phyloP scores from a whole-genome alignment of 805 yeast genomes.

The Starmerella sp. region DNA sequence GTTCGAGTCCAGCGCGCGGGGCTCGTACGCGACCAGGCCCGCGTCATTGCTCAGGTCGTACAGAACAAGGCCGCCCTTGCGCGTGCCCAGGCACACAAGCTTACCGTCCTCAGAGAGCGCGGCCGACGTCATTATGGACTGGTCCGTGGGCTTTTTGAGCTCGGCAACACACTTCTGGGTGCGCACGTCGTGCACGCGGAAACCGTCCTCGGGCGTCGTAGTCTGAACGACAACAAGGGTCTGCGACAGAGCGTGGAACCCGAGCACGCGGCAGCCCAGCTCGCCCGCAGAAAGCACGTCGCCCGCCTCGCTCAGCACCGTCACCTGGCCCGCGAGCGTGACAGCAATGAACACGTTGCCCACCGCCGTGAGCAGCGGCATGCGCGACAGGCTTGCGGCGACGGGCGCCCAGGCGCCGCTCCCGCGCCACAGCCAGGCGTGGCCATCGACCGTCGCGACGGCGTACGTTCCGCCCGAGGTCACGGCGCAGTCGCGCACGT shows the following conservation, averaged over 20 bases:
- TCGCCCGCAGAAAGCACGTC: background rate
- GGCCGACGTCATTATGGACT: background rate
- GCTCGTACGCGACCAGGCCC: background rate
- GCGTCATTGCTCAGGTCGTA: background rate
- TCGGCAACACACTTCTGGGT: background rate
- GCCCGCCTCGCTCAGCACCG: background rate
- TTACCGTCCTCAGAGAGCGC: background rate
- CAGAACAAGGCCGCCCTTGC: slow-evolving; percentile 11
- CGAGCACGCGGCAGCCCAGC: slow-evolving; percentile 1
- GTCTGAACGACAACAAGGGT: background rate
- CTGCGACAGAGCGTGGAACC: slow-evolving; percentile 7
- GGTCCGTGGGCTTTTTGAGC: background rate
- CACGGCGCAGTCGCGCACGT: slow-evolving; percentile 5
- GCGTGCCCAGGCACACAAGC: slow-evolving; percentile 10
- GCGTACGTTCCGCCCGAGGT: background rate
- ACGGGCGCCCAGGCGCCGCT: background rate
- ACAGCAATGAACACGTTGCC: slow-evolving; percentile 1
- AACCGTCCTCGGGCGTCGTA: background rate
- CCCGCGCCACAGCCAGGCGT: background rate
- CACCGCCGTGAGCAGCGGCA: slow-evolving; percentile 7
- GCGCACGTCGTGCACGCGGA: background rate
- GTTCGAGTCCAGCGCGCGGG: slow-evolving; percentile 10
- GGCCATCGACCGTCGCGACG: background rate
- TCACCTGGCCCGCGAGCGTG: slow-evolving; percentile 5
- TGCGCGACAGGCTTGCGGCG: background rate